These are phyloP conservation scores for Wickerhamiella hasegawae DNA, from an alignment of 805 yeast species.

Conservation along the genomic window DNA sequence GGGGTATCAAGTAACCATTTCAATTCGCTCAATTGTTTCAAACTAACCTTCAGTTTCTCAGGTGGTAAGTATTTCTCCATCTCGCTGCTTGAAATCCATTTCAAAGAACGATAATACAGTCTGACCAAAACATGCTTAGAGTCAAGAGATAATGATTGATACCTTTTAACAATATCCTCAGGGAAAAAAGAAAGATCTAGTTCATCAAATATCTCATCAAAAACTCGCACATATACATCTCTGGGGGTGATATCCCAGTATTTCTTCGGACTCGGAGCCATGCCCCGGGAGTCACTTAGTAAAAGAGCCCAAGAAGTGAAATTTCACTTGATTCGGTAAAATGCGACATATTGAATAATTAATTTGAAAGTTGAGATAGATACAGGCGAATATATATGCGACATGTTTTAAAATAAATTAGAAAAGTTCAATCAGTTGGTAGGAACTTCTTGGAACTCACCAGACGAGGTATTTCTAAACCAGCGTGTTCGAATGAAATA, in stretches of 20 bases:
- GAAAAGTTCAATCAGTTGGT: no score
- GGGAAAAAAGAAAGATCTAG: slow-evolving; percentile 9
- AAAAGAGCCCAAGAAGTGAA: no score
- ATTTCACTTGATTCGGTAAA: no score
- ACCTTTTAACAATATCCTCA: slow-evolving; percentile 1
- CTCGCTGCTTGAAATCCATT: slow-evolving; percentile 14
- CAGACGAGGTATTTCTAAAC: no score
- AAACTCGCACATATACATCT: slow-evolving; percentile 15
- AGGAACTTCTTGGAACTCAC: no score
- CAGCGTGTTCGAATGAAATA: no score
- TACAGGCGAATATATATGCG: no score
- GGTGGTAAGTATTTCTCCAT: slow-evolving; percentile 13
- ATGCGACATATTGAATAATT: no score
- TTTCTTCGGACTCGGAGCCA: slow-evolving; percentile 2
- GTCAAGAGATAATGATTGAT: slow-evolving; percentile 5
- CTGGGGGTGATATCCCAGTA: slow-evolving; percentile 13
- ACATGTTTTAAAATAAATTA: no score
- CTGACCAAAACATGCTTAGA: slow-evolving; percentile 13
- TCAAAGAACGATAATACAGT: slow-evolving; percentile 9
- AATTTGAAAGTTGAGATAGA: no score
- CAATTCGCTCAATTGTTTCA: slow-evolving; percentile 6
- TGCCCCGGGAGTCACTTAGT: no score
- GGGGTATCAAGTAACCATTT: slow-evolving; percentile 9
- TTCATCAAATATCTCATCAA: slow-evolving; percentile 12
- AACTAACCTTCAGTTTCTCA: slow-evolving; percentile 7